Evolutionary conservation across 1,284 basidiomycete genomes (phyloP).

Genomic region (Heliocybe sulcata): DNA sequence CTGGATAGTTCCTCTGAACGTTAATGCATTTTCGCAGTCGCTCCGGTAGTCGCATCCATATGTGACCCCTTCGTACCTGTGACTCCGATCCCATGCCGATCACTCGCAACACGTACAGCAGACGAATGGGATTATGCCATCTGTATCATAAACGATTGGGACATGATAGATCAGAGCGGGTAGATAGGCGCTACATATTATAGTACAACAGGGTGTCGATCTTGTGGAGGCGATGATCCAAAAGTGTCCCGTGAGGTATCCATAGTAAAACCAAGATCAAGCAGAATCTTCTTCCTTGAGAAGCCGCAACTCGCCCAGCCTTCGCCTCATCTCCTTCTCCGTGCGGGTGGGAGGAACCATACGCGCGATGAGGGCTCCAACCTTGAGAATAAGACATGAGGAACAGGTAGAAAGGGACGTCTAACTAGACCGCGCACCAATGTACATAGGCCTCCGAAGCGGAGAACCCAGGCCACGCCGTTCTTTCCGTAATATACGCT

Average conservation of each 20-base stretch:
- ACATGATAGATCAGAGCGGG: constrained; percentile 1
- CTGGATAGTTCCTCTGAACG: not conserved
- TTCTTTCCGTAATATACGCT: constrained; percentile 71
- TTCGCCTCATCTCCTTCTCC: constrained; percentile 79
- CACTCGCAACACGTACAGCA: constrained; percentile 32
- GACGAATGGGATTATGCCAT: constrained; percentile 57
- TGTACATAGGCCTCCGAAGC: constrained; percentile 86
- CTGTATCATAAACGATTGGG: constrained; percentile 30
- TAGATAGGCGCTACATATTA: constrained; percentile 4
- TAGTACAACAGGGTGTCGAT: constrained; percentile 1
- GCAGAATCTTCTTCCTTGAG: constrained; percentile 52
- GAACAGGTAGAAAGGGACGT: constrained; percentile 2
- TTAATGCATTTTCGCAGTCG: not conserved
- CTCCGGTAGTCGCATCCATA: not conserved
- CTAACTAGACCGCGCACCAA: constrained; percentile 36
- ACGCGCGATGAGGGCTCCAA: constrained; percentile 68
- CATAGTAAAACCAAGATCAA: constrained; percentile 18
- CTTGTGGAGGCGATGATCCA: not conserved
- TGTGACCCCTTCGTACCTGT: constrained; percentile 21
- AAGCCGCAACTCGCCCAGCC: constrained; percentile 72
- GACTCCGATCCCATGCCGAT: constrained; percentile 48
- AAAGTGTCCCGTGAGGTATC: not conserved
- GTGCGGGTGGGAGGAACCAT: constrained; percentile 82
- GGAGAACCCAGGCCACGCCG: constrained; percentile 89
- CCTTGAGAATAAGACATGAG: constrained; percentile 18